Evolutionary conservation across 2,329 filamentous ascomycete species (phyloP).

Genomic region (Ceratocystis variospora): DNA sequence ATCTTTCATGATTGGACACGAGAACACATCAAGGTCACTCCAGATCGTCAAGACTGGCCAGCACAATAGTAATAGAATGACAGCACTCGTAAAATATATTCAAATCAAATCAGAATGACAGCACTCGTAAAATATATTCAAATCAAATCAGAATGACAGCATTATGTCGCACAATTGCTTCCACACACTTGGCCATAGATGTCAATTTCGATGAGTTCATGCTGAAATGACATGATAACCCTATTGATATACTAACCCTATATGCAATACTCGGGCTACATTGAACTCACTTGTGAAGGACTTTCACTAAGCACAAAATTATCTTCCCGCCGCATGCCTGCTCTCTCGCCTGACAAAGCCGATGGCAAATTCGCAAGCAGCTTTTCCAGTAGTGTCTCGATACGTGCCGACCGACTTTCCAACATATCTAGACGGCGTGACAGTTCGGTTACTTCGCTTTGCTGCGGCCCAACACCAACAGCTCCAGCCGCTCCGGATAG

Average conservation of each 20-base stretch:
- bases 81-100: no score
- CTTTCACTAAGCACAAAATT: neutral
- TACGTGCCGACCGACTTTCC: conserved; percentile 36
- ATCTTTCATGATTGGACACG: neutral
- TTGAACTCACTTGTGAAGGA: neutral
- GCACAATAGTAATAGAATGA: neutral
- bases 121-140: no score
- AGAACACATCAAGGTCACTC: neutral
- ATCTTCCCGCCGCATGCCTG: neutral
- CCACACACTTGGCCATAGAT: neutral
- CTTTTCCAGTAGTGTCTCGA: conserved; percentile 35
- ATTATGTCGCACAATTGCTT: neutral
- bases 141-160: no score
- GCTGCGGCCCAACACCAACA: conserved; percentile 18
- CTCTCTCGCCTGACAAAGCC: neutral
- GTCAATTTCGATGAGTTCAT: neutral
- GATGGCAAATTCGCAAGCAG: conserved; percentile 22
- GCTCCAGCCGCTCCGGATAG: conserved; percentile 20
- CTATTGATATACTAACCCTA: neutral
- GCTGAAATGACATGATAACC: neutral
- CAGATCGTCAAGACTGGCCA: no score
- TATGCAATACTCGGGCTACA: neutral
- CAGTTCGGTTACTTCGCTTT: conserved; percentile 34
- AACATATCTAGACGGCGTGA: conserved; percentile 34
- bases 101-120: no score